Base-by-base conservation (phyloP, 257 asterid genomes). In the Forsythia suspensa region DNA sequence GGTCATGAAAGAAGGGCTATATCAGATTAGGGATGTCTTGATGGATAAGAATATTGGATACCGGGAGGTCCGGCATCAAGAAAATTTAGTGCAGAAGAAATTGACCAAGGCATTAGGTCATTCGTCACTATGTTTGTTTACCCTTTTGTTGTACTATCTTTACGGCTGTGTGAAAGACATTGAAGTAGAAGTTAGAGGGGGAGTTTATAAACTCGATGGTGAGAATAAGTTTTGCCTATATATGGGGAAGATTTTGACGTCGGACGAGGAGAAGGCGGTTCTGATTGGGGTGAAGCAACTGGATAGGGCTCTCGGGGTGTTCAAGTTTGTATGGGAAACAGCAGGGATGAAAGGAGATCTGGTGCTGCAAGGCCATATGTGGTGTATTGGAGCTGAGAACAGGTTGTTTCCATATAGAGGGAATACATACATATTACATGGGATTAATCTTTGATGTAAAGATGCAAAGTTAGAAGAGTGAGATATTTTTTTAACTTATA, bases 311-410 rank as follows among this genome's bases (percentile, higher is more conserved):
- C 87, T 96, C 82, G 91, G 94, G 74, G 66, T 96, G 77, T 92
- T 92, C 80, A 94, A 92, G 84, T 96, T 96, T 80, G 92, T 96
- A 16, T 91, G 97, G 97, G 95, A 92, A 78, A 88, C 85, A 3
- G 92, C 97, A 9, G 90, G 87, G 59, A 80, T 81, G 89, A 89
- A 92, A 85, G 99, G 96, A 65, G 90, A 88, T 77, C 80, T 96
- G 82, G 89, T 87, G 90, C 70, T 94, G 83, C 97, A 92, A 85
- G 99, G 98, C 36, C 98, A 94, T 88, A 74, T 94, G 82, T 96
- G 97, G 98, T 92, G 94, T 85, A 80, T 92, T 86, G 97, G 98
- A 76, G 91, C 92, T 73, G 73, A 85, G 70, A 83, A 76, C 65
- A 91, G 90, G 85, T 76, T 87, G 42, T 18, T 92, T 73, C 46